These are phyloP conservation scores for Coniochaeta hoffmannii DNA, from an alignment of 2,329 filamentous ascomycete species.

Conservation along the genomic window DNA sequence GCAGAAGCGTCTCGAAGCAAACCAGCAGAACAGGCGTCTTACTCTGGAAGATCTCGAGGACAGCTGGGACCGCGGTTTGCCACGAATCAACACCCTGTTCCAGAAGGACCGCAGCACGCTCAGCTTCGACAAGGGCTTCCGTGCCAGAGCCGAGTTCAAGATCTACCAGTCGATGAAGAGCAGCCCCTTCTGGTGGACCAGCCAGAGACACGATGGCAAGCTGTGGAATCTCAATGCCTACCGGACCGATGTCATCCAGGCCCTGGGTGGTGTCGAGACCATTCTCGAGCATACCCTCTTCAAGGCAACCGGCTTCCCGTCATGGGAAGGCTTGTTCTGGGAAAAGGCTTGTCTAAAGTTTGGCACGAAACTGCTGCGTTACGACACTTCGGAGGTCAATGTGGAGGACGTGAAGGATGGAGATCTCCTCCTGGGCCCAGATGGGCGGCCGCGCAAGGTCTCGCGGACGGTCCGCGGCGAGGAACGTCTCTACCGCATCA, in stretches of 20 bases:
- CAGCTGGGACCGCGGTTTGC: conserved; percentile 95
- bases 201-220: conserved; percentile 93
- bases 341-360: conserved; percentile 58
- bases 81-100: conserved; percentile 97
- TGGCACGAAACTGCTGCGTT: conserved; percentile 21
- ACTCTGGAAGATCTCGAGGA: conserved; percentile 96
- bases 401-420: too few species aligned
- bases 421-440: too few species aligned
- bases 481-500: too few species aligned
- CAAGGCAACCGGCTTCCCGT: conserved; percentile 93
- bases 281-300: conserved; percentile 96
- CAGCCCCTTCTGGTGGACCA: conserved; percentile 99
- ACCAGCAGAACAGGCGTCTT: conserved; percentile 90
- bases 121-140: conserved; percentile 98
- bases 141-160: conserved; percentile 93
- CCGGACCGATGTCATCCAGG: conserved; percentile 93
- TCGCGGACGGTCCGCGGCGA: too few species aligned
- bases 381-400: too few species aligned
- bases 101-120: conserved; percentile 96
- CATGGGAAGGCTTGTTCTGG: conserved; percentile 96
- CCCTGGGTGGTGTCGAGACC: conserved; percentile 91
- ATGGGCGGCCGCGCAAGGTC: too few species aligned
- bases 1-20: conserved; percentile 92
- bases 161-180: conserved; percentile 98
- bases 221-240: conserved; percentile 96